phyloP scores from a whole-genome alignment of 495 filamentous ascomycete species.

The Clohesyomyces aquaticus region DNA sequence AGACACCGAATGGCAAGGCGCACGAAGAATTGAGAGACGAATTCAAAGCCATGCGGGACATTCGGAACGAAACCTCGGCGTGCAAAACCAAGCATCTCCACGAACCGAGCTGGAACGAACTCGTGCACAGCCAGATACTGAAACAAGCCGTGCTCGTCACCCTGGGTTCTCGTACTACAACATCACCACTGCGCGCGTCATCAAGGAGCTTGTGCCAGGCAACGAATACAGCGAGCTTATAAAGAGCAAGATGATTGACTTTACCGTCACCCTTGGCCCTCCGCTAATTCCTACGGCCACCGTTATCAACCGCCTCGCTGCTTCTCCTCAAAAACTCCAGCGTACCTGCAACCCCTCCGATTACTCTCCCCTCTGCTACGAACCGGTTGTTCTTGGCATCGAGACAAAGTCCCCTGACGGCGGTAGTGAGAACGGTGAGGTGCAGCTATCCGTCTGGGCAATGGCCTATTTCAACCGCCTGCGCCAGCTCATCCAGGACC shows the following conservation, averaged over 20 bases:
- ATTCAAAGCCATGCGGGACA: slow-evolving; percentile 31
- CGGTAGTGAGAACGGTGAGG: slow-evolving; percentile 22
- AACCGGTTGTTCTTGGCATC: slow-evolving; percentile 29
- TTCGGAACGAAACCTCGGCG: slow-evolving; percentile 31
- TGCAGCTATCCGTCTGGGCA: slow-evolving; percentile 35
- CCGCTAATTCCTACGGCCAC: slow-evolving; percentile 28
- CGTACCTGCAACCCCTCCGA: slow-evolving; percentile 33
- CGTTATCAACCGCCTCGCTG: slow-evolving; percentile 27
- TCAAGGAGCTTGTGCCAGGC: slow-evolving; percentile 35
- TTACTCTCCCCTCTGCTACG: slow-evolving; percentile 34
- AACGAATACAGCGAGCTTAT: slow-evolving; percentile 32
- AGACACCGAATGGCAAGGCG: slow-evolving; percentile 21
- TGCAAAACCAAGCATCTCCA: slow-evolving; percentile 37
- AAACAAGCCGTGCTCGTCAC: slow-evolving; percentile 22
- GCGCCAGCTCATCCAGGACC: slow-evolving; percentile 25
- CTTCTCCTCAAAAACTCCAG: slow-evolving; percentile 26
- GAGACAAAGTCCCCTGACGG: slow-evolving; percentile 35
- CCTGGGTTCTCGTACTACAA: slow-evolving; percentile 32
- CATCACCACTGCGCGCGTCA: slow-evolving; percentile 35
- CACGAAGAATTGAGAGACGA: slow-evolving; percentile 28
- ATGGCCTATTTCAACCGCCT: slow-evolving; percentile 38
- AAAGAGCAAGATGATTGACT: slow-evolving; percentile 36
- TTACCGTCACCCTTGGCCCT: slow-evolving; percentile 26
- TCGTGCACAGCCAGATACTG: slow-evolving; percentile 34
- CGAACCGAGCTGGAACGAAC: slow-evolving; percentile 37